Evolutionary conservation across 768 basidiomycete genomes (phyloP), one percentile per base, ranked within the genome.

Genomic region (Lactarius sp.): DNA sequence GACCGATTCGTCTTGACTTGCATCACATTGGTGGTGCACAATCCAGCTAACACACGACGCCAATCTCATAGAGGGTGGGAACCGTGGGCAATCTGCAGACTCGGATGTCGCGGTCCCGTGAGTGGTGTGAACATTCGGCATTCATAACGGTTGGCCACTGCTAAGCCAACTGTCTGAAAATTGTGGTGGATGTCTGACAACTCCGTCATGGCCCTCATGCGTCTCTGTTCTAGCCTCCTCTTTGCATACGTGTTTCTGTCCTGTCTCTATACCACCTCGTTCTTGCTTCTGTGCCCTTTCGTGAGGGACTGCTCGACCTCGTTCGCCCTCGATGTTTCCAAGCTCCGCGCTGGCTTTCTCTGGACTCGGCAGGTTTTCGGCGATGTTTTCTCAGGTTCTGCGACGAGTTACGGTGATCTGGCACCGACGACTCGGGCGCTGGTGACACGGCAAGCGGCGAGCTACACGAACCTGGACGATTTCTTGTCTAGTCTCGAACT

Each of bases 201-300:
- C 34, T 20, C 27, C 22, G 13, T 18, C 16, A 59, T 59, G 62
- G n/a, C 57, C 2, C 13, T 66, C 13, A 9, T 56, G 7, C 61
- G 58, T 22, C 34, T 62, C 47, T 59, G 58, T 22, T 60, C 55
- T 33, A 18, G 46, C 42, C 61, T 60, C 44, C 16, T 68, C 49
- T 3, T 65, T 14, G 33, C 59, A 39, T 68, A 68, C 22, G 61
- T 33, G 6, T 52, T 55, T 44, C 22, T 68, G 18, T 62, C 61
- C 31, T 61, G 67, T 18, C 49, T 69, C 50, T 68, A 68, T 58
- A 69, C 68, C 16, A 65, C 62, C 50, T 49, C 49, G 13, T 66
- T 69, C 54, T 46, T 65, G 33, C 39, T 68, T 44, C n/a, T 67
- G 20, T 68, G 67, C 33, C 67, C 67, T 20, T 63, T 68, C 52